Percentiles rank a stretch among this genome's conserved stretches.
Conservation (phyloP, 352 stramenopile species). For the Globisporangium cylindrosporum region DNA sequence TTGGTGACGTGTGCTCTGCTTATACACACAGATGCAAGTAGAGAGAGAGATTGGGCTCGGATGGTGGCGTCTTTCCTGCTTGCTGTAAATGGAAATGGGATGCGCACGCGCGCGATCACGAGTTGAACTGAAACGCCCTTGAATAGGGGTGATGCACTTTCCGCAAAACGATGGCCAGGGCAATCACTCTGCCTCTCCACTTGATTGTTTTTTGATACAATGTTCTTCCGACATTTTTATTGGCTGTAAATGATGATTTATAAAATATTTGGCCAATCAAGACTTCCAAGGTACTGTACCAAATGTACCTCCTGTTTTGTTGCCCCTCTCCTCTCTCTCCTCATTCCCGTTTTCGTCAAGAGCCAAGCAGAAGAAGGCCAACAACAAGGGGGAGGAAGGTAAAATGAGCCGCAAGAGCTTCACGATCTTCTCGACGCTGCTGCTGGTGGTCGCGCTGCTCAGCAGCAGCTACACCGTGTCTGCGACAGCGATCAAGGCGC, state of each 20-base stretch:
- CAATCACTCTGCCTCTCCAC: conserved; percentile 1
- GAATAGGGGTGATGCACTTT: background rate
- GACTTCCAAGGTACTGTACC: background rate
- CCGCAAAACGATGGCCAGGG: background rate
- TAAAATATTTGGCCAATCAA: background rate
- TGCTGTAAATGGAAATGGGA: background rate
- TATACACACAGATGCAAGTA: background rate
- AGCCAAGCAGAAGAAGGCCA: conserved; percentile 7
- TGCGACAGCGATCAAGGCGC: conserved; percentile 26
- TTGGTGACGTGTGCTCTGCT: background rate
- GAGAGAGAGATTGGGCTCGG: background rate
- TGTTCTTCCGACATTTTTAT: background rate
- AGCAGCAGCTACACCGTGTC: conserved; percentile 10
- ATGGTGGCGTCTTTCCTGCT: background rate
- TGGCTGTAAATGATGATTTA: background rate
- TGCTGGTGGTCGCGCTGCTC: conserved; percentile 15
- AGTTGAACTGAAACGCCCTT: conserved; percentile 7
- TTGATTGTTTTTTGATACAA: background rate
- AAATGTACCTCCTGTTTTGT: background rate
- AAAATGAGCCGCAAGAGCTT: conserved; percentile 16
- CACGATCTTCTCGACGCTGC: conserved; percentile 15
- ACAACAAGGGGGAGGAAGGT: conserved; percentile 3
- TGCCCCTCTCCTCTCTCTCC: background rate
- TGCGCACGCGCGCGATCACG: background rate
- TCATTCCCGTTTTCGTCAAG: conserved; percentile 7